Conservation (phyloP, 2,329 filamentous ascomycete species). For the Trichoderma breve region DNA sequence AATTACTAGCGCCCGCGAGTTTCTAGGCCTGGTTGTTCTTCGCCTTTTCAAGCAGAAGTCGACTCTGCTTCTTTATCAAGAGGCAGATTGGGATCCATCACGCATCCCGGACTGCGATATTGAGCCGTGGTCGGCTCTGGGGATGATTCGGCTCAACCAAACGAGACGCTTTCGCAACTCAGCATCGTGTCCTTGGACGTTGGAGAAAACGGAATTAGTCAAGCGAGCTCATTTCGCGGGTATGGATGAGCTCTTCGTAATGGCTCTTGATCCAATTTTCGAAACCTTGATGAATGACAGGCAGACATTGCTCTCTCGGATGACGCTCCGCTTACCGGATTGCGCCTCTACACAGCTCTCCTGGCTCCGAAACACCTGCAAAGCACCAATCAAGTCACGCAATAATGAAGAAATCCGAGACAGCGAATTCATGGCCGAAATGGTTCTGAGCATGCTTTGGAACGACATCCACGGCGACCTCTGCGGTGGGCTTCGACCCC, state of each 20-base stretch:
- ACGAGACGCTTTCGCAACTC: constrained; percentile 30
- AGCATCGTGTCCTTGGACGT: constrained; percentile 21
- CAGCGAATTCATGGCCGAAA: not conserved
- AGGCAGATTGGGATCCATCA: constrained; percentile 36
- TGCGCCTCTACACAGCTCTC: not conserved
- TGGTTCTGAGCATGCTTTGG: not conserved
- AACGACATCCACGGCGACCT: not conserved
- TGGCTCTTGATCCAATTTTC: not conserved
- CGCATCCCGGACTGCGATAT: constrained; percentile 38
- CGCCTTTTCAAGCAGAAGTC: constrained; percentile 37
- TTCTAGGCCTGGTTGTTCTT: constrained; percentile 22
- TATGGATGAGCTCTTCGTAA: not conserved
- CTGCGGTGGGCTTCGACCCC: not conserved
- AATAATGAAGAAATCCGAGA: not conserved
- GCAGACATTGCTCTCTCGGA: not conserved
- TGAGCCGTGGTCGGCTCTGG: constrained; percentile 27
- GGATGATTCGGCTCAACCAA: constrained; percentile 29
- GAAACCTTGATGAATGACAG: not conserved
- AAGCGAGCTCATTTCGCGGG: not conserved
- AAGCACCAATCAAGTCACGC: not conserved
- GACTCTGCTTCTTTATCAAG: constrained; percentile 30
- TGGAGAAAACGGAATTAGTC: constrained; percentile 13
- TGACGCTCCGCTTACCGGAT: not conserved
- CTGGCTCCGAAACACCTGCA: not conserved
- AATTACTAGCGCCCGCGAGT: not conserved